These are phyloP conservation scores for Stemphylium lycopersici DNA, from an alignment of 2,329 filamentous ascomycete species.

Conservation along the genomic window DNA sequence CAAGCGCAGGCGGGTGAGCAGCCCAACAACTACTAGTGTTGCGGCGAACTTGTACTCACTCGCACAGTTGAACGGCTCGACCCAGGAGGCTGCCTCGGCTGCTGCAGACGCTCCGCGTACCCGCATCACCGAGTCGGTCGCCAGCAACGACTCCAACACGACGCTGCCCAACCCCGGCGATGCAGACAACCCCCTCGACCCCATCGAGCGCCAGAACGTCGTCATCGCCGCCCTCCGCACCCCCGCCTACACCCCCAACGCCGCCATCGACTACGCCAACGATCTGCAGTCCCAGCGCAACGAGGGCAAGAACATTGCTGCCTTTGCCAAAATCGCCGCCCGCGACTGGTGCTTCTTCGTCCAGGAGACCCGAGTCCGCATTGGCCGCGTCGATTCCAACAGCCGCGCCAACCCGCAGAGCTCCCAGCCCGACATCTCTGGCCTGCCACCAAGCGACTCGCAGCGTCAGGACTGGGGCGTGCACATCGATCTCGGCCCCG, in stretches of 20 bases:
- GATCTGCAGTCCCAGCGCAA: conserved; percentile 53
- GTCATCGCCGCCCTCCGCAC: conserved; percentile 51
- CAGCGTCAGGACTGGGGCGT: conserved; percentile 56
- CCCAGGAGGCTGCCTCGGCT: conserved; percentile 29
- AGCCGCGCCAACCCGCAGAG: conserved; percentile 37
- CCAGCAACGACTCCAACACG: conserved; percentile 51
- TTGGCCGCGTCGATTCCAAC: conserved; percentile 63
- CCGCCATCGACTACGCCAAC: conserved; percentile 63
- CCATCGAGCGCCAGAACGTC: conserved; percentile 46
- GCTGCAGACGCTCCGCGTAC: conserved; percentile 33
- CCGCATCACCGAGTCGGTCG: conserved; percentile 46
- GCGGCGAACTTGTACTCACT: conserved; percentile 22
- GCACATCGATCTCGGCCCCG: conserved; percentile 78
- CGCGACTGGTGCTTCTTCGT: conserved; percentile 87
- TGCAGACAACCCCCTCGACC: conserved; percentile 36
- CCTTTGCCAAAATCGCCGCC: conserved; percentile 82
- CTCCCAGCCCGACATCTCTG: conserved; percentile 37
- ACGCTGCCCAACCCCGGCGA: conserved; percentile 45
- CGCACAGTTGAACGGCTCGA: conserved; percentile 43
- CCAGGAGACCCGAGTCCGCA: conserved; percentile 74
- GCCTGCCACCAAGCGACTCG: conserved; percentile 28
- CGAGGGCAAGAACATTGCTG: conserved; percentile 56
- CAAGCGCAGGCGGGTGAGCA: conserved; percentile 54
- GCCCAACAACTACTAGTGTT: conserved; percentile 12
- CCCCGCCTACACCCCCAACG: conserved; percentile 59